Evolutionary conservation across 805 yeast species (phyloP), one percentile per base, ranked within the genome.

Genomic region (Pichia exigua): DNA sequence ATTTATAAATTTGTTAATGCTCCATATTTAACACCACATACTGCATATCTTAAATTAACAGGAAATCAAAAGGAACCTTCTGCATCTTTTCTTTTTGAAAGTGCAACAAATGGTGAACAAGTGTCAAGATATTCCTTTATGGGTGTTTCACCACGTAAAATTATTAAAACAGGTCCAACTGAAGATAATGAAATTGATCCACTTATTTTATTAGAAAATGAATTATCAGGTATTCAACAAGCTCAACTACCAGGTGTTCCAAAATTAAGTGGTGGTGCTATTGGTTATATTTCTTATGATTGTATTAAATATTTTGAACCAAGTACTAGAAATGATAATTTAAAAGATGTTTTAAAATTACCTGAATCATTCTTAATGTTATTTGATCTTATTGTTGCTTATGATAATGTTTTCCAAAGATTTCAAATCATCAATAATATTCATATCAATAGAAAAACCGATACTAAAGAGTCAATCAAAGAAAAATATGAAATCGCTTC

Each of bases 251-350:
- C 95, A 0, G 95, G 95, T 42, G 72, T 91, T 47, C 88, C 96
- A 15, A 79, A 77, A 56, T 72, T 90, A 52, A 83, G 91, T 60
- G 99, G 99, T 52, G 99, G 99, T 57, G 98, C 98, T 7, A 78
- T 92, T 50, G 99, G 99, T 2, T 94, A 90, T 65, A 82, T 94
- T 44, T 88, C 97, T 1, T 94, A 94, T 63, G 99, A 94, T 68
- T 94, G 99, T 73, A 86, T 94, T 63, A 87, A 89, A 65, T 94
- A 94, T 69, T 94, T 94, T 59, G 99, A 94, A 71, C 99, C 99
- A 54, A 83, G 77, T 59, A 92, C 98, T 1, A 77, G 76, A 54
- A 79, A 87, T 57, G 77, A 76, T 3, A 76, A 76, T 3, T 73
- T 91, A 59, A 81, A 85, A 59, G 98, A 94, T 66, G 83, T 84